A percentile compares a stretch with the other conserved stretches of the same genome.
Evolutionary conservation across 106 monocot species (phyloP).

Genomic region (Agapanthus africanus): DNA sequence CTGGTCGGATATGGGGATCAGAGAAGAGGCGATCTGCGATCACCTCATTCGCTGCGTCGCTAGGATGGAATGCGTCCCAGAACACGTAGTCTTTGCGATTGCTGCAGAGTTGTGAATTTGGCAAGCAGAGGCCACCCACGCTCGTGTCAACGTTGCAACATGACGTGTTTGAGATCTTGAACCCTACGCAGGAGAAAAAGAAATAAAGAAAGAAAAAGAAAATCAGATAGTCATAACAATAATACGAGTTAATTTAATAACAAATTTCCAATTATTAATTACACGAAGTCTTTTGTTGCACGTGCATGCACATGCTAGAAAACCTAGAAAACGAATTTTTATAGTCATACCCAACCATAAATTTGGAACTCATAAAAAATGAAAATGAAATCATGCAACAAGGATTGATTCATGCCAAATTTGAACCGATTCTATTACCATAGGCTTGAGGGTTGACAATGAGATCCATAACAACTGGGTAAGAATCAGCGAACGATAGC

Average conservation of each 20-base stretch:
- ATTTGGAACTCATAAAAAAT: too few species aligned
- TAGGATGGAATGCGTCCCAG: slow-evolving; percentile 75
- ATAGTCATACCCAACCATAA: too few species aligned
- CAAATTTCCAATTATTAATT: too few species aligned
- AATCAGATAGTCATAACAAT: too few species aligned
- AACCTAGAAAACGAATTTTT: too few species aligned
- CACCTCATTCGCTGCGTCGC: slow-evolving; percentile 60
- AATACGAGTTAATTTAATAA: too few species aligned
- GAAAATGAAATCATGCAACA: background rate
- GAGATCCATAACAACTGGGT: slow-evolving; percentile 54
- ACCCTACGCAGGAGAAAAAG: slow-evolving; percentile 32
- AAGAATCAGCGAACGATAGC: slow-evolving; percentile 46
- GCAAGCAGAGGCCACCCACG: slow-evolving; percentile 67
- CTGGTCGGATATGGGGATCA: slow-evolving; percentile 7
- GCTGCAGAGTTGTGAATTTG: slow-evolving; percentile 43
- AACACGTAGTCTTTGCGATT: slow-evolving; percentile 68
- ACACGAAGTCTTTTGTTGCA: too few species aligned
- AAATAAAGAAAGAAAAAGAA: too few species aligned
- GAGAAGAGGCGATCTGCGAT: slow-evolving; percentile 41
- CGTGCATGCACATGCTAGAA: too few species aligned
- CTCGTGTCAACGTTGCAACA: slow-evolving; percentile 70
- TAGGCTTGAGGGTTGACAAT: slow-evolving; percentile 48
- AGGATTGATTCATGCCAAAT: too few species aligned
- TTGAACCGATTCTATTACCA: slow-evolving; percentile 28
- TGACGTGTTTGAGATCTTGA: slow-evolving; percentile 53